Evolutionary conservation across 169 alveolate species (phyloP), one percentile per base, ranked within the genome.

Genomic region (Cryptosporidium andersoni): DNA sequence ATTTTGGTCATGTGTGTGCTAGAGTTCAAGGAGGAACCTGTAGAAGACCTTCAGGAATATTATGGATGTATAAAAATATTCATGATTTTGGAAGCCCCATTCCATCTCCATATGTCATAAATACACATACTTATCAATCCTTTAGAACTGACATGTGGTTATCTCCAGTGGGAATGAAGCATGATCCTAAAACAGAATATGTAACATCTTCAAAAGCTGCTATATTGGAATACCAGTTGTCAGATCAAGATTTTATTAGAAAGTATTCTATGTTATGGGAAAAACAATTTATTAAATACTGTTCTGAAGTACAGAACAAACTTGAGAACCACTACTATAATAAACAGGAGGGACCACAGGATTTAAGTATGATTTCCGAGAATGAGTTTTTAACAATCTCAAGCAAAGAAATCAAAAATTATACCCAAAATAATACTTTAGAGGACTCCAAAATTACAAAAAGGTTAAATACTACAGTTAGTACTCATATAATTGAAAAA

Each of bases 1-100:
- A 48, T 9, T 74, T 74, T 39, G 56, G 74, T 74, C 85, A 74
- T 74, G 85, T 74, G 14, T 74, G 85, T 58, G 85, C 85, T 3
- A 74, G 85, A 74, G 74, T 74, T 58, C 85, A 74, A 48, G 85
- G 85, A 34, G 85, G 85, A n/a, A 16, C 85, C 14, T 74, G 85
- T 34, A 74, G 85, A 60, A 64, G 85, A 36, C 85, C 85, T n/a
- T 74, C 85, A 58, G 85, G 85, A 40, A 74, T 74, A 36, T 49
- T 74, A 25, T 74, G 85, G 85, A 74, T 74, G 85, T 74, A 74
- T 7, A 74, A 74, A 34, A 49, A 45, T 43, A 62, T 60, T 25
- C 55, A 58, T n/a, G 85, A 74, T 58, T 74, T 74, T 60, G 85
- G 85, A 37, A 74, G 55, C 42, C 85, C 85, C 2, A 74, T 74